Conservation (phyloP, 768 basidiomycete species). For the Kwoniella mangroviensis region DNA sequence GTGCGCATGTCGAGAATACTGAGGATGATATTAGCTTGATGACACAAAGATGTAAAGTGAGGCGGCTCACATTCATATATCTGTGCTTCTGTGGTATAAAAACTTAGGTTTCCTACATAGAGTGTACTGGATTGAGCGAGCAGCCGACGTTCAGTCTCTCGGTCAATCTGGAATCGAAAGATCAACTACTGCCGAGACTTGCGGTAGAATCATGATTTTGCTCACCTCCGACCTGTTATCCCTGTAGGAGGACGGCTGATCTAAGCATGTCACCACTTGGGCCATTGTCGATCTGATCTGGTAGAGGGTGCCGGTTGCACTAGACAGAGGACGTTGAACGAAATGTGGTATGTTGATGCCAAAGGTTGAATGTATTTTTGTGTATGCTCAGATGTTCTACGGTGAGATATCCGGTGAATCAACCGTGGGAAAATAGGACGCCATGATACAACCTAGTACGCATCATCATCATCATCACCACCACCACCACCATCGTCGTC, state of each 20-base stretch:
- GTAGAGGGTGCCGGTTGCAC: no score
- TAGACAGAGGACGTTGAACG: no score
- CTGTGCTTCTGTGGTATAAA: conserved; percentile 53
- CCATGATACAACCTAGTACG: not conserved
- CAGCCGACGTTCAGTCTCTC: conserved; percentile 76
- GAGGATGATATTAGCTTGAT: not conserved
- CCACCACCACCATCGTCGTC: not conserved
- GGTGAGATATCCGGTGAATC: not conserved
- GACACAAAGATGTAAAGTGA: not conserved
- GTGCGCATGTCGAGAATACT: conserved; percentile 56
- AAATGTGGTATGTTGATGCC: not conserved
- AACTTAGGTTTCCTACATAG: conserved; percentile 70
- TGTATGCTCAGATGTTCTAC: no score
- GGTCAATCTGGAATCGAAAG: conserved; percentile 61
- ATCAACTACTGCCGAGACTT: conserved; percentile 19
- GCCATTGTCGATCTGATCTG: conserved; percentile 60
- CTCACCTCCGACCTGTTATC: conserved; percentile 79
- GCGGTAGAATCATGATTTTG: conserved; percentile 8
- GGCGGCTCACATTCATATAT: conserved; percentile 54
- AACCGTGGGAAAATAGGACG: conserved; percentile 26
- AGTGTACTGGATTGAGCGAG: conserved; percentile 83
- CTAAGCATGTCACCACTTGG: conserved; percentile 79
- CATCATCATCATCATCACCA: conserved; percentile 2
- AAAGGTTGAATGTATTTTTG: not conserved
- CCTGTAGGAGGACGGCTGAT: conserved; percentile 96